Percentiles rank a stretch among this genome's conserved stretches.
Evolutionary conservation across 2,329 filamentous ascomycete genomes (phyloP).

Genomic region (Sphaerulina musiva): DNA sequence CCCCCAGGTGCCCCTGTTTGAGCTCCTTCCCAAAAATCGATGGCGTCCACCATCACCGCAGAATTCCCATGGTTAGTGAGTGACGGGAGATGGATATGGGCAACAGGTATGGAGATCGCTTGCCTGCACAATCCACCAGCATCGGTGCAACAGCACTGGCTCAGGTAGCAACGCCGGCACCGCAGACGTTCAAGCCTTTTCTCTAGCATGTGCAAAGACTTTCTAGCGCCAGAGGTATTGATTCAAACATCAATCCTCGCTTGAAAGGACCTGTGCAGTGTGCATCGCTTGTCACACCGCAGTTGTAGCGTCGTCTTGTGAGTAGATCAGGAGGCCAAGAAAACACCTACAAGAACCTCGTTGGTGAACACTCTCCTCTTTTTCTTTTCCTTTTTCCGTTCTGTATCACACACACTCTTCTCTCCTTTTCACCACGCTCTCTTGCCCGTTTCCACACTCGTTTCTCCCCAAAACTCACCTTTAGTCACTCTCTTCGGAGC

Average conservation of each 20-base stretch:
- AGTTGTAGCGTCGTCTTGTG: background rate
- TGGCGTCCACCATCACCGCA: background rate
- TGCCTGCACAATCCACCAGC: background rate
- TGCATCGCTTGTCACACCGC: background rate
- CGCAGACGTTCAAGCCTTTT: background rate
- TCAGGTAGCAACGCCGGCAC: background rate
- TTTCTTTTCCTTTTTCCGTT: too few relatives aligned
- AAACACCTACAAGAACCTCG: constrained; percentile 4
- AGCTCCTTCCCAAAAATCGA: background rate
- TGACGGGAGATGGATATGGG: background rate
- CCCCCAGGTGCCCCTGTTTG: background rate
- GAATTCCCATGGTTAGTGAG: background rate
- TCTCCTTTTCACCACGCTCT: background rate
- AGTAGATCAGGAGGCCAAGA: constrained; percentile 2
- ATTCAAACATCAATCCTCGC: constrained; percentile 5
- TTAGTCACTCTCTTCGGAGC: too few relatives aligned
- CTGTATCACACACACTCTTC: too few relatives aligned
- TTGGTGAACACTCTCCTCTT: background rate
- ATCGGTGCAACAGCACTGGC: background rate
- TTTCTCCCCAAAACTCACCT: background rate
- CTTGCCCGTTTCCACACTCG: background rate
- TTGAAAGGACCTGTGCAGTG: background rate
- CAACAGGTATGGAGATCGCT: background rate
- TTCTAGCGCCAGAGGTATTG: background rate
- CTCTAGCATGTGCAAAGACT: background rate